phyloP scores from a whole-genome alignment of 768 basidiomycete species.

The Atractiella rhizophila region DNA sequence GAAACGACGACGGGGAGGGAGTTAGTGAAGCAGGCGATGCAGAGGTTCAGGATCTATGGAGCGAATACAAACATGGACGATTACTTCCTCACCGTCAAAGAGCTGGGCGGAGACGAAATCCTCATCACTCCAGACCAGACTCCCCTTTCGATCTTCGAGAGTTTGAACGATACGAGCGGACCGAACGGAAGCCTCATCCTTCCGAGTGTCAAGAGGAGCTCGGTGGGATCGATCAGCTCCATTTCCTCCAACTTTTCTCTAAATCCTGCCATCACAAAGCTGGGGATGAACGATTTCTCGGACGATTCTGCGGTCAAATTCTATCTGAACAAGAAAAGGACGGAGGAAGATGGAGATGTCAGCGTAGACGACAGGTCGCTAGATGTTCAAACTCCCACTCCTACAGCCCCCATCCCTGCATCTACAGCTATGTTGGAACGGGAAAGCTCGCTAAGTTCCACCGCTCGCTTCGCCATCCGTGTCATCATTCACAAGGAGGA shows the following conservation, averaged over 20 bases:
- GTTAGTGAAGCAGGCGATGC: conserved; percentile 71
- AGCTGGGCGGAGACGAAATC: conserved; percentile 58
- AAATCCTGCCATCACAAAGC: conserved; percentile 80
- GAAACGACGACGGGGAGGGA: conserved; percentile 57
- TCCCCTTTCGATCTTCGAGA: conserved; percentile 74
- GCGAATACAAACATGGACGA: conserved; percentile 24
- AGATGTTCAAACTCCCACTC: neutral
- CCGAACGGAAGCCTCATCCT: conserved; percentile 20
- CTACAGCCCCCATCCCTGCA: no score
- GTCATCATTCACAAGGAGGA: conserved; percentile 68
- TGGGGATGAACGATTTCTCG: conserved; percentile 91
- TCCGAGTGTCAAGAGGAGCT: conserved; percentile 79
- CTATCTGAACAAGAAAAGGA: conserved; percentile 38
- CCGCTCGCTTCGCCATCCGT: conserved; percentile 64
- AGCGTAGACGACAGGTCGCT: no score
- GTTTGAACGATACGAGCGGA: conserved; percentile 41
- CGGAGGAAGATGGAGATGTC: no score
- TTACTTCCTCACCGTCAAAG: conserved; percentile 80
- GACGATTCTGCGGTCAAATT: conserved; percentile 94
- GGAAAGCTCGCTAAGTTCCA: neutral
- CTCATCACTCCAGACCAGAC: conserved; percentile 39
- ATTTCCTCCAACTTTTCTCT: conserved; percentile 59
- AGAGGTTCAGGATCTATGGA: conserved; percentile 50
- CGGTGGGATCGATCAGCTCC: conserved; percentile 82
- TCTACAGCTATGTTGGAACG: neutral